Base-by-base conservation (phyloP, 2,329 filamentous ascomycete genomes). In the Alternaria sp. region DNA sequence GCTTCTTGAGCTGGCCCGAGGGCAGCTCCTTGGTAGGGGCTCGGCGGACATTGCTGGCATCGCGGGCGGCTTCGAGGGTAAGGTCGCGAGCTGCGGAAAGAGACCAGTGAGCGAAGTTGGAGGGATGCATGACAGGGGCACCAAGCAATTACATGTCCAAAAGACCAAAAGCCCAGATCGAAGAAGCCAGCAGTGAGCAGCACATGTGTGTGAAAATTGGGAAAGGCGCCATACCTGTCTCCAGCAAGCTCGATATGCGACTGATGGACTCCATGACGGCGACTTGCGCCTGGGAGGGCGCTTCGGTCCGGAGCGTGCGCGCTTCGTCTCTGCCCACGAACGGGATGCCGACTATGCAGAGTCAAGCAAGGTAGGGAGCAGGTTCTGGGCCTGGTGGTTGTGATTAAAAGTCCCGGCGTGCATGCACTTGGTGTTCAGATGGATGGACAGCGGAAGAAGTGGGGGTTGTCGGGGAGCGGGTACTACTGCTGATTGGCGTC, bases 31-130 rank as follows among this genome's bases (percentile, higher is more conserved):
- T 86, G 24, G 86, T 83, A 34, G 87, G 82, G 68, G 84, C 83
- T 60, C 80, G 78, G 61, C 80, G 79, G 42, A 79, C 80, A 65
- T 80, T 80, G 73, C 92, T 87, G 69, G 93, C 93, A 70, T 93
- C 92, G 78, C 93, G 92, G 71, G 95, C 94, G 68, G 95, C 95
- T 85, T 99, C 95, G 80, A 99, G 88, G 56, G 95, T 99, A 75
- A 99, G 89, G 80, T 98, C 95, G 80, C 95, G 90, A 76, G 95
- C 95, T 97, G 80, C 72, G 49, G 73, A 68, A 55, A 76, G 69
- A 54, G 73, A 75, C 71, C 73, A 77, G 72, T 77, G 74, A 76
- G 75, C 74, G 63, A 72, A 77, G 62, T 69, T 73, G 40, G 73
- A 75, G 45, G 75, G 74, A 62, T 77, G 73, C 73, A 77, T 76